Evolutionary conservation across 2,329 filamentous ascomycete species (phyloP), one percentile per base, ranked within the genome.

Genomic region (Fusarium camptoceras): DNA sequence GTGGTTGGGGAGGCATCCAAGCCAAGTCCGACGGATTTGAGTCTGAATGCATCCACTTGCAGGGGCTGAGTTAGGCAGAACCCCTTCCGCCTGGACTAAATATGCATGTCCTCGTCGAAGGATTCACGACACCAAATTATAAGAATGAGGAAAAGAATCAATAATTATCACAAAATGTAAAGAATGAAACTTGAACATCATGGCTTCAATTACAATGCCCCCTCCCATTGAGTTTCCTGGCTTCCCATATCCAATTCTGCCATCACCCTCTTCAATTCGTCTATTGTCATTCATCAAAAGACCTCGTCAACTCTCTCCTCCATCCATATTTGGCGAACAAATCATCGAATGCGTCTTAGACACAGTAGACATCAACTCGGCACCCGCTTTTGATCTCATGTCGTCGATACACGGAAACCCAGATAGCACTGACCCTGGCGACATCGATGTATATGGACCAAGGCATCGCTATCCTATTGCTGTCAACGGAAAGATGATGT

Each of bases 361-460:
- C 5, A 4, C 15, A 4, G 15, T 50, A 1, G 22, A 57, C 0
- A 28, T 63, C 6, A 20, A 28, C 1, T 2, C 22, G 1, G 4
- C 24, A 0, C 48, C 58, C 2, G 15, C 22, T 2, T 64, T 46
- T 1, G 58, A 64, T 11, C 25, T 57, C 5, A 44, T 64, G 6
- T 64, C 61, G 7, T 20, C 49, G 2, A 49, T 51, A 12, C 22
- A 30, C 6, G 61, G 37, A 12, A 64, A 64, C 9, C 61, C 61
- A 1, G n/a, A 18, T 1, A 30, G n/a, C 15, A 14, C 9, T 22
- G 28, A 49, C 0, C 24, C 61, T 2, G 49, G 43, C 15, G 37
- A 44, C 4, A 34, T 41, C 3, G 58, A 64, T 8, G 25, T 31
- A 15, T 63, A 64, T 14, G 49, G 37, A 0, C 42, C 49, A 1